Evolutionary conservation across 306 rosid species (phyloP), one percentile per base, ranked within the genome.

Genomic region (Senna tora): DNA sequence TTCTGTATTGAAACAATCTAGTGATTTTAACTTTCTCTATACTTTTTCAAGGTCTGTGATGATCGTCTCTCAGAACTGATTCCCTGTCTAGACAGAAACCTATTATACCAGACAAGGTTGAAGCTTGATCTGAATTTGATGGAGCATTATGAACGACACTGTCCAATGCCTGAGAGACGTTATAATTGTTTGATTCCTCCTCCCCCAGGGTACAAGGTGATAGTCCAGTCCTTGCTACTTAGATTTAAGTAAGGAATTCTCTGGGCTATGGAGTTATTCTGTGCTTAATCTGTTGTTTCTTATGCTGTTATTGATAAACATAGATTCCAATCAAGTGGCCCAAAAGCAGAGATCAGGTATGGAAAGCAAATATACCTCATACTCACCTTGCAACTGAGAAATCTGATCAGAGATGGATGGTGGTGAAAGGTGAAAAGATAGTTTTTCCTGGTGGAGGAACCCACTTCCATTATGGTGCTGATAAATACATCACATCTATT

Each of bases 281-380:
- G 25, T 45, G 42, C 73, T 75, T 81, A 75, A 53, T 42, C 69
- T 62, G 50, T 63, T 47, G 69, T 62, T 62, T 73, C 72, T 66
- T 62, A 36, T 69, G 25, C 61, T 64, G 66, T 67, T 76, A 50
- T 58, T 69, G 56, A 79, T 81, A 34, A 74, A 50, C 60, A 58
- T 79, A 93, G 96, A 75, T 89, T 83, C 97, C 98, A 52, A 89
- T 93, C 69, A 93, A 89, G 83, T 93, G 98, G 97, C 98, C 97
- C 17, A 84, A 82, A 79, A 91, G 98, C 84, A 89, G 97, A 86
- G 98, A 93, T 87, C 94, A 87, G 84, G 96, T 89, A 53, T 93
- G 97, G 97, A 86, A 90, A 82, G 96, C 81, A 67, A 93, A 93
- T 73, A 93, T 93, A 83, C 98, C 97, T 67, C 97, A 91, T 72